These are phyloP conservation scores for Saposhnikovia divaricata DNA, from an alignment of 129 eudicot genomes.

Conservation along the genomic window DNA sequence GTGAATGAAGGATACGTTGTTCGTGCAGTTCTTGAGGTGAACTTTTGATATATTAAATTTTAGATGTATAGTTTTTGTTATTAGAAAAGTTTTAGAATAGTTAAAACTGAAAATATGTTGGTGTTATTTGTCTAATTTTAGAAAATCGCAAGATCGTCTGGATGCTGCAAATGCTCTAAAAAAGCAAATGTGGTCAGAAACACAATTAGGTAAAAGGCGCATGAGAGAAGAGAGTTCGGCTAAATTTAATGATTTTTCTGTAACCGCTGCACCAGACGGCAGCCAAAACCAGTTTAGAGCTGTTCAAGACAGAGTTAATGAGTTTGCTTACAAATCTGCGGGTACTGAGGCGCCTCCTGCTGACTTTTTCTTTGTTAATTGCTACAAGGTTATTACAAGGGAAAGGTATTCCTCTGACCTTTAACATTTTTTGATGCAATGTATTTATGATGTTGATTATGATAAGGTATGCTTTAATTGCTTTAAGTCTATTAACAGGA, in stretches of 20 bases:
- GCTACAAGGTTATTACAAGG: no score
- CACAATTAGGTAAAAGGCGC: conserved; percentile 77
- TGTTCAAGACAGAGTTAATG: conserved; percentile 30
- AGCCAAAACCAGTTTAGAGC: conserved; percentile 41
- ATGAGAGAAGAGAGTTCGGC: conserved; percentile 52
- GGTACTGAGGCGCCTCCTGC: conserved; percentile 18
- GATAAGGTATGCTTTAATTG: no score
- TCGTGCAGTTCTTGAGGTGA: conserved; percentile 80
- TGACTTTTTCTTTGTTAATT: no score
- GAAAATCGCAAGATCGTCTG: conserved; percentile 69
- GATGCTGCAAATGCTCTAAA: conserved; percentile 86
- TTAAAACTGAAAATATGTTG: background rate
- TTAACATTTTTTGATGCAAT: no score
- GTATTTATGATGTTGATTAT: no score
- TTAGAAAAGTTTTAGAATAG: background rate
- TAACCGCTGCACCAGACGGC: conserved; percentile 37
- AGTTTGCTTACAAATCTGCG: conserved; percentile 1
- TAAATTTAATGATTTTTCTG: conserved; percentile 50
- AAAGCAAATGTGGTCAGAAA: conserved; percentile 97
- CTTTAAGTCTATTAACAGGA: no score
- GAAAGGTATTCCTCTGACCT: no score
- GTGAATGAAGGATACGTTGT: conserved; percentile 89
- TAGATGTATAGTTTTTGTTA: background rate
- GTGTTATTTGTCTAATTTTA: conserved; percentile 10
- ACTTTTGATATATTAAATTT: background rate